phyloP scores from a whole-genome alignment of 2,329 filamentous ascomycete species.

The Colletotrichum tamarilloi region DNA sequence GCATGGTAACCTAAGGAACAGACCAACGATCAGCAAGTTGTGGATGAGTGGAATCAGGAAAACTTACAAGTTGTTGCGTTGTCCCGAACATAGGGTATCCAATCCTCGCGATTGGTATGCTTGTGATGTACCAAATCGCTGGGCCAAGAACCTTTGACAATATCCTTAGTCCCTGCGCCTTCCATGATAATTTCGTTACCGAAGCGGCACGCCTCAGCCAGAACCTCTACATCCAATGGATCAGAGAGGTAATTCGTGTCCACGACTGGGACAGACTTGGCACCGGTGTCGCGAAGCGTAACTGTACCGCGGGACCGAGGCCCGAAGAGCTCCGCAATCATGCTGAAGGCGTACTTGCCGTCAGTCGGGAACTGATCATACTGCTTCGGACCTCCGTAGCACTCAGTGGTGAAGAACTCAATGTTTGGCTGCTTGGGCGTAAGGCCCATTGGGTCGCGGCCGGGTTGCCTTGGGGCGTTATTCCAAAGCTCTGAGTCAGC shows the following conservation, averaged over 20 bases:
- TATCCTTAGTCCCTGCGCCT: constrained; percentile 66
- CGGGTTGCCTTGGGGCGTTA: constrained; percentile 55
- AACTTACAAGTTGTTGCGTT: constrained; percentile 69
- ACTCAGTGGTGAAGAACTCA: constrained; percentile 72
- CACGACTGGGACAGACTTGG: constrained; percentile 63
- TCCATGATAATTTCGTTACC: constrained; percentile 69
- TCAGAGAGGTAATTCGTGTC: constrained; percentile 69
- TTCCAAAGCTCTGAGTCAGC: constrained; percentile 65
- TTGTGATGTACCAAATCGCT: constrained; percentile 60
- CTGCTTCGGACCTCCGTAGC: constrained; percentile 70
- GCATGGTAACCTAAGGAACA: constrained; percentile 62
- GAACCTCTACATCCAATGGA: constrained; percentile 67
- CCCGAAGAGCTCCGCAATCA: constrained; percentile 68
- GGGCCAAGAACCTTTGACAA: constrained; percentile 72
- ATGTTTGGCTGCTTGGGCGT: constrained; percentile 67
- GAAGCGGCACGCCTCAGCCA: constrained; percentile 68
- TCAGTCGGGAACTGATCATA: constrained; percentile 64
- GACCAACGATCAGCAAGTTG: background rate
- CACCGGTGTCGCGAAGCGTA: constrained; percentile 58
- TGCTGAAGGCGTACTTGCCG: constrained; percentile 65
- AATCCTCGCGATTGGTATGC: constrained; percentile 65
- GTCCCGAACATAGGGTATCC: constrained; percentile 66
- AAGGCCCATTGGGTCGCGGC: constrained; percentile 73
- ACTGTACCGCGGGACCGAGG: constrained; percentile 68
- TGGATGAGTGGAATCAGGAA: background rate